Evolutionary conservation across 371 early-diverging fungal species (phyloP), one percentile per base, ranked within the genome.

Genomic region (Cokeromyces recurvatus): DNA sequence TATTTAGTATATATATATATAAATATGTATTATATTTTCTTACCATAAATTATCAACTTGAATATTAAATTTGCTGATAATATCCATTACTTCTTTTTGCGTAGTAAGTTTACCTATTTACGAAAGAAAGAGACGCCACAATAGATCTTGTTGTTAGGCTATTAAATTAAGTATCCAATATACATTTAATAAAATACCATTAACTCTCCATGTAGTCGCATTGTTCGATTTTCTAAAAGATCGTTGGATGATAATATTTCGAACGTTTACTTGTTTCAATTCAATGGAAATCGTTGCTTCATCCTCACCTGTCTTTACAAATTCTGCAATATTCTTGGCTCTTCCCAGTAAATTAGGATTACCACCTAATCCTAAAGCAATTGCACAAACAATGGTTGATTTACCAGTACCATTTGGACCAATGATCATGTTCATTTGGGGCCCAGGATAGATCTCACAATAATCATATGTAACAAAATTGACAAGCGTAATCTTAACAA

Each of bases 381-480:
- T 87, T 0, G 98, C 99, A 65, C 95, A 95, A 0, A 98, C 98
- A 27, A 99, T 87, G 0, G 96, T 92, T 39, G 92, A 91, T 69
- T 99, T 99, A 43, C 99, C 99, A 0, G 99, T 96, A 16, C 99
- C 99, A 60, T 95, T 97, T 3, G 95, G 95, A 3, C 94, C 97
- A 35, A 96, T 90, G 32, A 98, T 90, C 96, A 98, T 95, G 66
- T 98, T 98, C 63, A 98, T 73, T 52, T 91, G 79, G 0, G 96
- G 95, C 0, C 96, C 97, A 2, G 97, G 96, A 9, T 46, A 58
- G 44, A 93, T 82, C 42, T 92, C 88, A 50, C 87, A 89, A 17
- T 71, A 68, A 51, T 92, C 88, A 66, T 97, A 97, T 0, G 97
- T 95, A 21, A 96, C 88, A 71, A 97, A 97, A 66, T 92, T 88